Evolutionary conservation across 1,284 basidiomycete species (phyloP).

Genomic region (Veloboletus limbatus): DNA sequence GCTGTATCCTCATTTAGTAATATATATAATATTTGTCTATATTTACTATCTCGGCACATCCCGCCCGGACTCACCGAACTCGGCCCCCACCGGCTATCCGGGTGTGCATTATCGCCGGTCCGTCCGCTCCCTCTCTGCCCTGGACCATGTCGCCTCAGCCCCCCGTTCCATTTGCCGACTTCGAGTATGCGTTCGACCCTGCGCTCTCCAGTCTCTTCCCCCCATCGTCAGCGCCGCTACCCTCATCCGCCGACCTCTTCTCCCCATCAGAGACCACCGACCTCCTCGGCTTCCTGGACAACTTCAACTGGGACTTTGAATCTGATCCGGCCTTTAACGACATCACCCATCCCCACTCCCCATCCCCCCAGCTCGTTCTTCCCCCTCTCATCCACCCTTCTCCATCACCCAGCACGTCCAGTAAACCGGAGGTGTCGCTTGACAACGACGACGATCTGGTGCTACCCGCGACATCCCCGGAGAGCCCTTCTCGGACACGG

Average conservation of each 20-base stretch:
- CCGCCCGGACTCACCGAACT: conserved; percentile 13
- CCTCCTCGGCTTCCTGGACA: conserved; percentile 73
- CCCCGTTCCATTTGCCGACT: conserved; percentile 57
- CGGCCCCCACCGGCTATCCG: conserved; percentile 28
- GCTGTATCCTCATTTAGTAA: conserved; percentile 16
- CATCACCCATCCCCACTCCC: conserved; percentile 7
- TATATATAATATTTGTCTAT: conserved; percentile 25
- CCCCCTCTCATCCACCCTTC: conserved; percentile 7
- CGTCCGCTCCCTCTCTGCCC: no score
- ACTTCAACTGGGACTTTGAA: conserved; percentile 65
- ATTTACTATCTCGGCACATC: conserved; percentile 20
- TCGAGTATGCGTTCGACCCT: conserved; percentile 63
- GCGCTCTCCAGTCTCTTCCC: conserved; percentile 52
- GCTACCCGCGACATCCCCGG: conserved; percentile 6
- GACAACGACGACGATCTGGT: conserved; percentile 11
- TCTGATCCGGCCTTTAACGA: conserved; percentile 25
- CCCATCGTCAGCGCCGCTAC: conserved; percentile 51
- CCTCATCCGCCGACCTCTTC: conserved; percentile 71
- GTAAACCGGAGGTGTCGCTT: conserved; percentile 5
- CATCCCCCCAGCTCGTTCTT: conserved; percentile 3
- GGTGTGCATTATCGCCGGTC: conserved; percentile 12
- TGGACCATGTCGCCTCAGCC: conserved; percentile 40
- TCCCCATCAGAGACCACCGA: conserved; percentile 68
- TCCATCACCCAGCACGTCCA: conserved; percentile 22
- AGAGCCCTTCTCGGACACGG: conserved; percentile 13